Base-by-base conservation (phyloP, 257 asterid species). In the Gentiana straminea region DNA sequence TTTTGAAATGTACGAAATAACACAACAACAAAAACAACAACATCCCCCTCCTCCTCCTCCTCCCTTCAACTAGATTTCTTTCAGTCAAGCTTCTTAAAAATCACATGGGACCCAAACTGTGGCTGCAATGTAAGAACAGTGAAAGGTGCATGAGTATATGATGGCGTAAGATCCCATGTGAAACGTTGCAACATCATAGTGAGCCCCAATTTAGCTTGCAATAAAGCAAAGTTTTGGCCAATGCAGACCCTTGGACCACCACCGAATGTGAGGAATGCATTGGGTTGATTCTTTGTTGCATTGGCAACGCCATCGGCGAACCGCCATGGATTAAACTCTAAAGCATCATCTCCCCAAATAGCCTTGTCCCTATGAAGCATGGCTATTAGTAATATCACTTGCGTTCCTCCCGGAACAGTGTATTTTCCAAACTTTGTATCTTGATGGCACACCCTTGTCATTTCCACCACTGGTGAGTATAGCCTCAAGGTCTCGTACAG, bases 321-420 rank as follows among this genome's bases (percentile, higher is more conserved):
- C 47, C 76, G 52, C 12, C 13, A 54, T 3, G 72, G 76, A 9
- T 58, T 71, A 51, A 71, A 71, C n/a, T 61, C 69, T 15, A 37
- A 51, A 0, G 69, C 66, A 15, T 71, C 76, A 2, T 71, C 59
- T 24, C 72, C 76, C 76, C 64, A 59, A 1, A 59, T 59, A 48
- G 24, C 13, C 32, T 49, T 59, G 7, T 59, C 55, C 8, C 55
- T 13, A 11, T 59, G 64, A 49, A 59, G 10, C 10, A 59, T 36
- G 6, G 36, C 15, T 3, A 55, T 35, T 13, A 15, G 49, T 35
- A 48, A 8, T 13, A 35, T 15, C 36, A 59, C 13, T 32, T 59
- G 64, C 7, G 55, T 24, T 35, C 64, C 64, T 0, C 48, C 64
- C 0, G 64, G 55, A 11, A 59, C 13, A 10, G 55, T 59, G 24